These are phyloP conservation scores for Quercus lobata DNA, from an alignment of 331 rosid genomes.

Conservation along the genomic window DNA sequence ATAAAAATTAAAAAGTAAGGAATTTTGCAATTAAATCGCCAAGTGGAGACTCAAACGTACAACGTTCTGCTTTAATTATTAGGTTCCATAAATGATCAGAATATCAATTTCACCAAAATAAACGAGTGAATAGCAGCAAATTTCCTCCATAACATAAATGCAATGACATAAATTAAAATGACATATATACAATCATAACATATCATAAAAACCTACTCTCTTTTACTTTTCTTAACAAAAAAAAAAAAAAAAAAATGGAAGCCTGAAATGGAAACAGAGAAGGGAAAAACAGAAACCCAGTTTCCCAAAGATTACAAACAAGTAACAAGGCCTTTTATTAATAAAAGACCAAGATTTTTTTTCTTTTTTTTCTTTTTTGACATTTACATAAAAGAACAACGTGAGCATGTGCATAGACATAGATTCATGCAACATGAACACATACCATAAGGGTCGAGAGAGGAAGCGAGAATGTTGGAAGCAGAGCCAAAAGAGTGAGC, in stretches of 20 bases:
- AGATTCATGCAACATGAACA: background rate
- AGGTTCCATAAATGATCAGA: background rate
- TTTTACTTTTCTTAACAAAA: background rate
- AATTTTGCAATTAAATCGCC: background rate
- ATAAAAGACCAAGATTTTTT: background rate
- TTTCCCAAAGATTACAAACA: background rate
- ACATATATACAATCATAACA: background rate
- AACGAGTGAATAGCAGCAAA: background rate
- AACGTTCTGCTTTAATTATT: no score
- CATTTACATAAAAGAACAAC: background rate
- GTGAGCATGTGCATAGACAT: background rate
- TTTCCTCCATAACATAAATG: background rate
- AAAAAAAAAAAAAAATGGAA: no score
- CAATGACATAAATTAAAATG: background rate
- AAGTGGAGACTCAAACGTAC: no score
- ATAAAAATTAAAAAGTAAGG: background rate
- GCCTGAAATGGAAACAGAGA: no score
- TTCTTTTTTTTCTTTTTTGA: no score
- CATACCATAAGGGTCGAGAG: constrained; percentile 14
- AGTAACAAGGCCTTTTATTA: background rate
- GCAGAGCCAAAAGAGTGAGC: constrained; percentile 31
- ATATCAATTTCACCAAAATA: background rate
- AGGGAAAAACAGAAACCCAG: background rate
- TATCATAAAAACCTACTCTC: background rate
- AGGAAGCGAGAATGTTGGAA: constrained; percentile 15